Percentiles rank a stretch among this genome's conserved stretches.
Evolutionary conservation across 495 filamentous ascomycete genomes (phyloP).

Genomic region (Xanthoparmelia taractica): DNA sequence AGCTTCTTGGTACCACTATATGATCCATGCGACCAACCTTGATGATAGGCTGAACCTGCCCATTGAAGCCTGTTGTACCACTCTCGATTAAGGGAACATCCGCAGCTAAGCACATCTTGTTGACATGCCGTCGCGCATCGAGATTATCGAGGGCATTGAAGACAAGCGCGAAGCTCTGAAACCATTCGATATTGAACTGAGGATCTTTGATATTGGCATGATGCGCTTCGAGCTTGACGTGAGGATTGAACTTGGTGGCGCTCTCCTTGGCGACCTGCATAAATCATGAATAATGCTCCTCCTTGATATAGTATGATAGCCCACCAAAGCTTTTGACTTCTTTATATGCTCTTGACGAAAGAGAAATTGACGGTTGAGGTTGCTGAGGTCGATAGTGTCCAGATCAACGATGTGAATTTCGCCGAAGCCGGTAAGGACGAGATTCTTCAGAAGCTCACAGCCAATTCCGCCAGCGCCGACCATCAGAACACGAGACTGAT

Average conservation of each 20-base stretch:
- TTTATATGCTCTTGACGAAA: conserved; percentile 98
- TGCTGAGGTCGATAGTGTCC: conserved; percentile 96
- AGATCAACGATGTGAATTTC: conserved; percentile 95
- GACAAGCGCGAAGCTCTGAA: conserved; percentile 70
- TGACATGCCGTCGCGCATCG: conserved; percentile 89
- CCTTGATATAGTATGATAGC: conserved; percentile 25
- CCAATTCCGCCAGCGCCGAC: conserved; percentile 96
- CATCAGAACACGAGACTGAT: conserved; percentile 82
- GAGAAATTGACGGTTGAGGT: conserved; percentile 95
- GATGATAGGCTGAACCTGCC: conserved; percentile 93
- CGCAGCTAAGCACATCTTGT: conserved; percentile 92
- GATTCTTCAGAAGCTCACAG: conserved; percentile 95
- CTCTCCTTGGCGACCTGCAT: conserved; percentile 86
- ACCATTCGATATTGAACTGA: conserved; percentile 89
- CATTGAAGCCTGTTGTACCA: conserved; percentile 96
- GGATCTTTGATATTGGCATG: conserved; percentile 93
- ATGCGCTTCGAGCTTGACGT: conserved; percentile 78
- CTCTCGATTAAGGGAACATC: conserved; percentile 90
- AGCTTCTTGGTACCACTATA: conserved; percentile 13
- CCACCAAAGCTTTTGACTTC: conserved; percentile 88
- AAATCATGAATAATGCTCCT: conserved; percentile 9
- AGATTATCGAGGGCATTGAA: conserved; percentile 98
- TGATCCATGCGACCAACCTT: conserved; percentile 43
- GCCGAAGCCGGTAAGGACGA: conserved; percentile 87
- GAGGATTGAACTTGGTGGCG: conserved; percentile 83